Base-by-base conservation (phyloP, 176 grass and related monocot species). In the Oryza meyeriana region DNA sequence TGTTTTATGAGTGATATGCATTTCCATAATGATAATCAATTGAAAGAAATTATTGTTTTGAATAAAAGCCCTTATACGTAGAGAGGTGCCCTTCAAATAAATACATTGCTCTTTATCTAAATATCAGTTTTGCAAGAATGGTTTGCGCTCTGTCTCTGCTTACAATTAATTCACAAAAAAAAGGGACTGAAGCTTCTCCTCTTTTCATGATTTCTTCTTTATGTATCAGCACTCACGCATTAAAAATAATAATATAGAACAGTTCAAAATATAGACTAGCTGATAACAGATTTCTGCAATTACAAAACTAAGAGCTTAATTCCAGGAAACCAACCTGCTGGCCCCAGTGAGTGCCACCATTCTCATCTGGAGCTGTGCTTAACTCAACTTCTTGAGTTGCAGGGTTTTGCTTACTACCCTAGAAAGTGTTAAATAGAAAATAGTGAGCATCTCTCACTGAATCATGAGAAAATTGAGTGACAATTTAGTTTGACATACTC, bases 321-420 rank as follows among this genome's bases (percentile, higher is more conserved):
- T 35, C 57, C 64, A 77, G 65, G 64, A 80, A 88, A 78, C 55
- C 34, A 71, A 99, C 96, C 96, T 99, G 96, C 79, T 99, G 96
- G 12, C 93, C 96, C 96, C 96, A 99, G 58, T 99, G 96, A 55
- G 93, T 99, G 2, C 91, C 80, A 35, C 89, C 89, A 10, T 93
- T 72, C 45, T 69, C 79, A 88, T 92, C 82, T 48, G 96, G 96
- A 83, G 93, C 93, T 32, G 96, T 99, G 65, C 31, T 99, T 82
- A 99, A 79, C 81, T 90, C 91, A 76, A 99, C 83, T 84, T 90
- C 91, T 71, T 92, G 62, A 71, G 66, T 74, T 13, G 91, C 96
- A 61, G 87, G 91, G 71, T 94, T 99, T 78, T 83, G 82, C 64
- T 39, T 58, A 26, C 80, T 87, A 88, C 93, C 97, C 93, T 99